A percentile compares a stretch with the other conserved stretches of the same genome.
Evolutionary conservation across 1,284 basidiomycete genomes (phyloP).

Genomic region (Malassezia brasiliensis): DNA sequence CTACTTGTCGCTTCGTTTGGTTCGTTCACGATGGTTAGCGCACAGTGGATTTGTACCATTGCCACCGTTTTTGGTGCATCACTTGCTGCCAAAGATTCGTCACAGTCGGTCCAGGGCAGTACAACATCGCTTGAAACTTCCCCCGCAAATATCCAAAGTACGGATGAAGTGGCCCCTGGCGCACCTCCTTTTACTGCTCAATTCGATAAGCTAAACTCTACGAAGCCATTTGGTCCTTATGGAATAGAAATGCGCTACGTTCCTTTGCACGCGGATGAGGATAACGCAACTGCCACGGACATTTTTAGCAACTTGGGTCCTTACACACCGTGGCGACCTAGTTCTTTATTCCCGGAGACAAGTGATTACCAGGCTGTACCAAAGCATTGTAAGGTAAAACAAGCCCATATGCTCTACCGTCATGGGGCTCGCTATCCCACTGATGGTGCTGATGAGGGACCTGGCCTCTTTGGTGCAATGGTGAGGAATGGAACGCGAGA

Average conservation of each 20-base stretch:
- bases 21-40: too few species aligned
- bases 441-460: not conserved
- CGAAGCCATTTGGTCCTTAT: not conserved
- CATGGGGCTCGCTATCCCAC: slow-evolving; percentile 42
- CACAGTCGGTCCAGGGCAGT: not conserved
- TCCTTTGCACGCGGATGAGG: slow-evolving; percentile 17
- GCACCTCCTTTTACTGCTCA: slow-evolving; percentile 31
- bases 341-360: slow-evolving; percentile 13
- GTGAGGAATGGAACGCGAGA: not conserved
- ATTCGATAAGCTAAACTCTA: slow-evolving; percentile 21
- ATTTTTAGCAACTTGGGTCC: slow-evolving; percentile 30
- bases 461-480: not conserved
- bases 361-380: slow-evolving; percentile 4
- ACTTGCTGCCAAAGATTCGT: not conserved
- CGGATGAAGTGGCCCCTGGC: slow-evolving; percentile 21
- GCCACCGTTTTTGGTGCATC: too few species aligned
- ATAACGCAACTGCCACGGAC: slow-evolving; percentile 18
- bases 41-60: too few species aligned
- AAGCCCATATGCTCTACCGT: slow-evolving; percentile 40
- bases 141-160: slow-evolving; percentile 35
- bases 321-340: not conserved
- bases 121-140: slow-evolving; percentile 20
- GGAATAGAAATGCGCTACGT: slow-evolving; percentile 23
- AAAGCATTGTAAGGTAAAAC: slow-evolving; percentile 22
- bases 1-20: too few species aligned